Percentiles rank a stretch among this genome's conserved stretches.
phyloP scores from a whole-genome alignment of 106 monocot genomes.

The Platanthera guangdongensis region DNA sequence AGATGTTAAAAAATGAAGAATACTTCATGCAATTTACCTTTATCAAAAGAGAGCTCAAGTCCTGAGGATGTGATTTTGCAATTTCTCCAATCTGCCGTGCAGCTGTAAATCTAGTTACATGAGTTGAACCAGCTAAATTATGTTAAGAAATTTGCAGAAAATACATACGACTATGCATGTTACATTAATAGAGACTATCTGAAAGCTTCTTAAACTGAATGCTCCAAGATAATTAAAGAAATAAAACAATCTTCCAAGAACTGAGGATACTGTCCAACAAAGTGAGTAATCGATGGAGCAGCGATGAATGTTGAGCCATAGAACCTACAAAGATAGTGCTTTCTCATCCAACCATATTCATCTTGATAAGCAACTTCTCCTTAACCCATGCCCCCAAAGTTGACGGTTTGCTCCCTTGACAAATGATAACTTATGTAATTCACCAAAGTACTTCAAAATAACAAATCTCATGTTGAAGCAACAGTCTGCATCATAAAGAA shows the following conservation, averaged over 20 bases:
- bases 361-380: constrained; percentile 9
- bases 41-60: constrained; percentile 61
- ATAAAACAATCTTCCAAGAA: background rate
- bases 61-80: constrained; percentile 86
- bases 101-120: constrained; percentile 84
- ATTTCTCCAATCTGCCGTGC: constrained; percentile 97
- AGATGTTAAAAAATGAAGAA: background rate
- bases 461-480: background rate
- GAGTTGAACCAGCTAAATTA: constrained; percentile 83
- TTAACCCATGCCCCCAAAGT: constrained; percentile 7
- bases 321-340: constrained; percentile 16
- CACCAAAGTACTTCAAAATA: constrained; percentile 7
- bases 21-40: constrained; percentile 38
- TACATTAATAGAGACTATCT: background rate
- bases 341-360: constrained; percentile 36
- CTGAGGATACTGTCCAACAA: constrained; percentile 93
- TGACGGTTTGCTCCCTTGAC: background rate
- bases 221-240: background rate
- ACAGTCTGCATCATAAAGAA: constrained; percentile 3
- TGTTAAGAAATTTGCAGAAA: constrained; percentile 22
- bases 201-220: constrained; percentile 19
- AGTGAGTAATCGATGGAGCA: constrained; percentile 87
- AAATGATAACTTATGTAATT: background rate
- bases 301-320: constrained; percentile 95
- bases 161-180: background rate